Conservation (phyloP, 257 asterid genomes). For the Solanum boliviense region DNA sequence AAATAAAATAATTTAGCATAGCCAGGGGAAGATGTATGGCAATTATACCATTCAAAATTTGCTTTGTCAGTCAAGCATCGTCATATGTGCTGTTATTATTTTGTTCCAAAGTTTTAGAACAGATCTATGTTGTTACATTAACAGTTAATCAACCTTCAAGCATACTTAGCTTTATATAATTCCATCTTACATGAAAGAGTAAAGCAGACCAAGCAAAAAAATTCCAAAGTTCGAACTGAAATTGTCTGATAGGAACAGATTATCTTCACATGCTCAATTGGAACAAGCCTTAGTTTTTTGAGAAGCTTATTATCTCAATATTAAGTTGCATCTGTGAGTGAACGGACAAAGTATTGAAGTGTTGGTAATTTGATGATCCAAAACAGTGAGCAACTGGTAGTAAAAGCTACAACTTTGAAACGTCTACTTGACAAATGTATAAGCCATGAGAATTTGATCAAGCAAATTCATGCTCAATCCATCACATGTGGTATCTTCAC, state of each 20-base stretch:
- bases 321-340: neutral
- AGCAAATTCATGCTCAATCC: conserved; percentile 42
- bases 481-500: conserved; percentile 24
- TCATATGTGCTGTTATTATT: neutral
- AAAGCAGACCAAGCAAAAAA: no score
- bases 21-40: neutral
- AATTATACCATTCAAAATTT: neutral
- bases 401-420: conserved; percentile 4
- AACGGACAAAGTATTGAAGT: neutral
- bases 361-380: neutral
- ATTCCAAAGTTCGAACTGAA: neutral
- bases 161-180: neutral
- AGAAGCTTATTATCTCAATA: neutral
- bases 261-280: neutral
- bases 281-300: neutral
- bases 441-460: conserved; percentile 20
- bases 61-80: neutral
- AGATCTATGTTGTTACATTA: neutral
- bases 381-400: neutral
- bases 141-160: neutral
- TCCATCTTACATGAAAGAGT: no score
- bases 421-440: conserved; percentile 26
- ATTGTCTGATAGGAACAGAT: neutral
- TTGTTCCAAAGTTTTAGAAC: neutral
- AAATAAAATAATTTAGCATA: neutral